Conservation (phyloP, 768 basidiomycete genomes). For the Naganishia kalamii region DNA sequence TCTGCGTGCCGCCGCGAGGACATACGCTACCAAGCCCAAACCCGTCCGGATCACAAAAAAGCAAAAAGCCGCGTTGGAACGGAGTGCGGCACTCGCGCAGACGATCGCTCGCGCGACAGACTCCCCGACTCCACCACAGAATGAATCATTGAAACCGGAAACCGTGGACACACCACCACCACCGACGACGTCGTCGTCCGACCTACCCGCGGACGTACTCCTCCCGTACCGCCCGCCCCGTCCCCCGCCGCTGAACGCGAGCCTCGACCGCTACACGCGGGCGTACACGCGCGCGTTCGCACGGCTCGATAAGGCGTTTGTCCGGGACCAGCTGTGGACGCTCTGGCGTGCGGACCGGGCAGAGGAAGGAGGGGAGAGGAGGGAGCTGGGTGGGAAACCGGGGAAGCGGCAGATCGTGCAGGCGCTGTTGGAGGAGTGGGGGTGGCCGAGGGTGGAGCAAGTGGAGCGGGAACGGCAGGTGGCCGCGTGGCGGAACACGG, state of each 20-base stretch:
- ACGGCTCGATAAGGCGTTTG: constrained; percentile 5
- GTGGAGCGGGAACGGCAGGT: constrained; percentile 3
- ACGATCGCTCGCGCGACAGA: background rate
- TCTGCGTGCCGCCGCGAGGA: too few relatives aligned
- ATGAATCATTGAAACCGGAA: background rate
- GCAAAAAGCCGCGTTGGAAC: constrained; percentile 2
- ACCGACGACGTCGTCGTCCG: background rate
- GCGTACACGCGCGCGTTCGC: background rate
- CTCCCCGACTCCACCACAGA: too few relatives aligned
- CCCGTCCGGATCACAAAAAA: background rate
- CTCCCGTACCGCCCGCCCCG: background rate
- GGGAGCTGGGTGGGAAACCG: background rate
- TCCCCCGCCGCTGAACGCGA: background rate
- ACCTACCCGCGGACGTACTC: background rate
- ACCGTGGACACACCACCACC: background rate
- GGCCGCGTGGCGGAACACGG: background rate
- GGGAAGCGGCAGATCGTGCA: constrained; percentile 10
- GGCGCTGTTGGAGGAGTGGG: background rate
- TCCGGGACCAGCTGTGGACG: background rate
- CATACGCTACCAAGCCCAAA: background rate
- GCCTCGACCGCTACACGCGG: background rate
- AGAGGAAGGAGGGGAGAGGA: background rate
- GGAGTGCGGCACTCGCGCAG: background rate
- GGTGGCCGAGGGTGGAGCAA: constrained; percentile 3
- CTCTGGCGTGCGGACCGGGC: background rate